These are phyloP conservation scores for Exobasidium cylindrosporum DNA, from an alignment of 1,284 basidiomycete genomes.

Conservation along the genomic window DNA sequence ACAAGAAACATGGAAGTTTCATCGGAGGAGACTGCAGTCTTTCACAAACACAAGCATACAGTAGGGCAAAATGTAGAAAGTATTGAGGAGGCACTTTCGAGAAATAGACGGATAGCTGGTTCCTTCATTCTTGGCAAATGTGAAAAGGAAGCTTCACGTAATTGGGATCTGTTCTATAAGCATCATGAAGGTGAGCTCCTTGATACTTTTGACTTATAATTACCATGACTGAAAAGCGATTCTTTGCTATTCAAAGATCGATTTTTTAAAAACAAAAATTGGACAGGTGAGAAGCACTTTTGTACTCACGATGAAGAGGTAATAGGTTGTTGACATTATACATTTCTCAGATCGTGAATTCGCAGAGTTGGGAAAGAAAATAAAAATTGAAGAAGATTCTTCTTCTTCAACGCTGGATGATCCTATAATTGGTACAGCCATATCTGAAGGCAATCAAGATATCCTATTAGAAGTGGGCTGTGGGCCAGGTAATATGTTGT, in stretches of 20 bases:
- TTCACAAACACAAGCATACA: conserved; percentile 8
- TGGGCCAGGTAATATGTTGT: conserved; percentile 54
- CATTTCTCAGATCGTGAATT: conserved; percentile 45
- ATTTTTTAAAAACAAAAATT: conserved; percentile 57
- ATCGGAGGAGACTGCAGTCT: neutral
- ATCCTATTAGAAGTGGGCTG: conserved; percentile 53
- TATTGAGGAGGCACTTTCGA: conserved; percentile 21
- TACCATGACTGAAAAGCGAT: no score
- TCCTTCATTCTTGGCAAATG: conserved; percentile 41
- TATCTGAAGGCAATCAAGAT: conserved; percentile 1
- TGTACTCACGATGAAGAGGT: no score
- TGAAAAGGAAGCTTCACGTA: conserved; percentile 37
- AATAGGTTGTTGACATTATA: no score
- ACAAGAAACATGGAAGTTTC: neutral
- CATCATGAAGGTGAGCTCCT: conserved; percentile 26
- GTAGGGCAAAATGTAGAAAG: conserved; percentile 5
- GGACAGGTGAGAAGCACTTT: conserved; percentile 41
- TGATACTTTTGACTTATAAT: neutral
- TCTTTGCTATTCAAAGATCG: no score
- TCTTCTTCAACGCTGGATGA: conserved; percentile 2
- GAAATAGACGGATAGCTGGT: conserved; percentile 37
- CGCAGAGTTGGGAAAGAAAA: conserved; percentile 2
- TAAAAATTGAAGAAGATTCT: neutral
- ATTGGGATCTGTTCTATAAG: conserved; percentile 57
- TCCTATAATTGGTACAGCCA: conserved; percentile 4